These are phyloP conservation scores for Maudiozyma serrabonitensis DNA, from an alignment of 805 yeast genomes.

Conservation along the genomic window DNA sequence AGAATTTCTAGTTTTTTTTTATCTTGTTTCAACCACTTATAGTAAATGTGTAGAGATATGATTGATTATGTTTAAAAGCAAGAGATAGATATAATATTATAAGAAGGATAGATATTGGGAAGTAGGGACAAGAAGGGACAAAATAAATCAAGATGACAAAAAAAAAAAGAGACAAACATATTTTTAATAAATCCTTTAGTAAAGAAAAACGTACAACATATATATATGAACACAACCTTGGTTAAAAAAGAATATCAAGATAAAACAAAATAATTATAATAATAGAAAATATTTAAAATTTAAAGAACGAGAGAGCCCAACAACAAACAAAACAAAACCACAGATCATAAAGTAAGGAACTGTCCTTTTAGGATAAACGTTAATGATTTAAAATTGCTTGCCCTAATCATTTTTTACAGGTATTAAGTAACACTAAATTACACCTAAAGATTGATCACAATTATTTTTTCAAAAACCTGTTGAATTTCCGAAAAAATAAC, in stretches of 20 bases:
- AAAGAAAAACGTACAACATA: too few relatives aligned
- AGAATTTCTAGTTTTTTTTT: neutral
- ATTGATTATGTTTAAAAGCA: neutral
- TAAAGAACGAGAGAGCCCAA: neutral
- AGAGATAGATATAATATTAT: neutral
- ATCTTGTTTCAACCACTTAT: neutral
- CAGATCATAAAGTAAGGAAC: too few relatives aligned
- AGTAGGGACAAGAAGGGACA: neutral
- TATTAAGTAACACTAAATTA: too few relatives aligned
- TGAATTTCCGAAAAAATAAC: too few relatives aligned
- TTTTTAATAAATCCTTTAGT: too few relatives aligned
- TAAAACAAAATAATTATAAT: neutral
- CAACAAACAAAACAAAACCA: neutral
- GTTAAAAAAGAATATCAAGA: neutral
- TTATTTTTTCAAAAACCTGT: too few relatives aligned
- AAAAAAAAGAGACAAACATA: too few relatives aligned
- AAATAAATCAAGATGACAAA: neutral
- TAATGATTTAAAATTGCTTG: too few relatives aligned
- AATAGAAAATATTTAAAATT: neutral
- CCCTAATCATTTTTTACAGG: too few relatives aligned
- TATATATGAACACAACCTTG: neutral
- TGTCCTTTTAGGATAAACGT: too few relatives aligned
- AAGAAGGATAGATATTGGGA: neutral
- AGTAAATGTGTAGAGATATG: neutral
- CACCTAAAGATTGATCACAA: too few relatives aligned